These are phyloP conservation scores for Moricandia moricandioides DNA, from an alignment of 345 rosid genomes.

Conservation along the genomic window DNA sequence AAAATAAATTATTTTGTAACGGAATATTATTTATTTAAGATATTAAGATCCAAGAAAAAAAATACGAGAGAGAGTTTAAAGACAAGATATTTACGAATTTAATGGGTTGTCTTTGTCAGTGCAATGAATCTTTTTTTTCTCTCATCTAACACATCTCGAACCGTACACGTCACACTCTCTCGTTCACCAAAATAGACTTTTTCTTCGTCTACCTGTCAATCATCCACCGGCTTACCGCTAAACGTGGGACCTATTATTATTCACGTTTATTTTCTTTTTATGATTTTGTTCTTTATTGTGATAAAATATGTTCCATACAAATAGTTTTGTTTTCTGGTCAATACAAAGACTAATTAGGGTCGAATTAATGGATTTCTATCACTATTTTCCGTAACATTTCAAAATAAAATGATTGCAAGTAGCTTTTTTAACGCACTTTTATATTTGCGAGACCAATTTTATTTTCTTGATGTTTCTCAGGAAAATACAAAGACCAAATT, in stretches of 20 bases:
- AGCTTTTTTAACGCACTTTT: not conserved
- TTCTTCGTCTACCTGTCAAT: conserved; percentile 27
- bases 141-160: conserved; percentile 12
- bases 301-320: not conserved
- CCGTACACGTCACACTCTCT: conserved; percentile 40
- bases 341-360: not conserved
- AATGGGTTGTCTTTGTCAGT: conserved; percentile 29
- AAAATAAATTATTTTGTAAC: no score
- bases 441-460: not conserved
- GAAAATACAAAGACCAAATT: not conserved
- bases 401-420: not conserved
- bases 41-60: not conserved
- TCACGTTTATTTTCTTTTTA: not conserved
- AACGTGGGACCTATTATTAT: conserved; percentile 10
- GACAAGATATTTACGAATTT: conserved; percentile 35
- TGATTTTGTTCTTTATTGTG: not conserved
- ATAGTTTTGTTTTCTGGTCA: not conserved
- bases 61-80: conserved; percentile 6
- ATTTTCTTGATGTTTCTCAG: not conserved
- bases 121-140: conserved; percentile 28
- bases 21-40: not conserved
- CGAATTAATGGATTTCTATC: not conserved
- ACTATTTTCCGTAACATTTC: not conserved
- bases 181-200: conserved; percentile 12
- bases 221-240: conserved; percentile 5